Evolutionary conservation across 371 early-diverging fungal species (phyloP), one percentile per base, ranked within the genome.

Genomic region (Cokeromyces recurvatus): DNA sequence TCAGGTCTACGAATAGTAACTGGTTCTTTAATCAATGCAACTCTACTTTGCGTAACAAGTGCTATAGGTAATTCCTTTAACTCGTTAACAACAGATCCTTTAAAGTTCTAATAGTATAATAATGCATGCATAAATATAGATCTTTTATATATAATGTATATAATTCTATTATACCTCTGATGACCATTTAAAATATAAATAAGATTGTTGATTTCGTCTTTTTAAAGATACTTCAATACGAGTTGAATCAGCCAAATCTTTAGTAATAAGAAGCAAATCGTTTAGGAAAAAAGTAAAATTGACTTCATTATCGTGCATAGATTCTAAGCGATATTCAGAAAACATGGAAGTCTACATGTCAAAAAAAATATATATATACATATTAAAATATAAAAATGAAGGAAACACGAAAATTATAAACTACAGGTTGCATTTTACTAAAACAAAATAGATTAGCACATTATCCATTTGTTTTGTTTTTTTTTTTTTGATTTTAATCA

Each of bases 301-400:
- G 41, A 85, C 78, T 24, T 75, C 68, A 42, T 80, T 73, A 19
- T 52, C 51, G 20, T 63, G 36, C 4, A 51, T 16, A 41, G 70
- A 70, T 51, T 76, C 76, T 22, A 83, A 49, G n/a, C 64, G 61
- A 59, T 74, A 80, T 24, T 73, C 67, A 35, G 77, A 74, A 51
- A 85, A 81, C 2, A 85, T 25, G 2, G 68, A 53, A 23, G 72
- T 59, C 81, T 85, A 56, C 6, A 22, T 11, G 17, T 36, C n/a
- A 24, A 23, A 32, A 14, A 38, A 15, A 17, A 21, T 29, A 39
- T 42, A 24, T 21, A 22, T 20, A n/a, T 12, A 38, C 11, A 45
- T 39, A 20, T 12, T 20, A 21, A 23, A 2, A 22, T 43, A 29
- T 14, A 11, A 14, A 15, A 3, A 14, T 11, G 32, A n/a, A n/a